Conservation (phyloP, 1,284 basidiomycete species). For the Apiotrichum sp. region DNA sequence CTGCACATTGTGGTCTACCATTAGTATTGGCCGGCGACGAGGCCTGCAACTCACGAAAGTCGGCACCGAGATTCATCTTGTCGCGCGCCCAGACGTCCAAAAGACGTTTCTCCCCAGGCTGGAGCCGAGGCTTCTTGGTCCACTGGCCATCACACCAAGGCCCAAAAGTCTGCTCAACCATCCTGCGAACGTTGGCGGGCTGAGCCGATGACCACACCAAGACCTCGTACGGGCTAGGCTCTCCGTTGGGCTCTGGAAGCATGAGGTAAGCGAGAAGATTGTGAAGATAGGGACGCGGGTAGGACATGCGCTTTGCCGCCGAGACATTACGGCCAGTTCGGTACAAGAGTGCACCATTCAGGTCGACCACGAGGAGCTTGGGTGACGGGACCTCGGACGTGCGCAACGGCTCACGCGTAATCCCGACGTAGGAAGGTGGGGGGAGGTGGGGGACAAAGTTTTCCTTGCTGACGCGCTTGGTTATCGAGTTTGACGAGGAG, state of each 20-base stretch:
- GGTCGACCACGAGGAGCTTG: slow-evolving; percentile 43
- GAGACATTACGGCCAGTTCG: slow-evolving; percentile 11
- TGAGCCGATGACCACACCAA: slow-evolving; percentile 46
- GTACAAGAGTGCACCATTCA: slow-evolving; percentile 46
- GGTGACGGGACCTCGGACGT: slow-evolving; percentile 1
- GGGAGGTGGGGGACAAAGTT: slow-evolving; percentile 1
- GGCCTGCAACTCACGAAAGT: slow-evolving; percentile 31
- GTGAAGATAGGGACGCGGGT: slow-evolving; percentile 41
- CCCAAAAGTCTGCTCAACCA: slow-evolving; percentile 41
- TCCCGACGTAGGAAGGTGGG: background rate
- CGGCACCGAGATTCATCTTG: slow-evolving; percentile 34
- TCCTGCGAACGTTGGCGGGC: slow-evolving; percentile 41
- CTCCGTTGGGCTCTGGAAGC: slow-evolving; percentile 17
- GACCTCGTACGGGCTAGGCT: slow-evolving; percentile 32
- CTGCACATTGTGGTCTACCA: slow-evolving; percentile 21
- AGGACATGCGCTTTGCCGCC: slow-evolving; percentile 8
- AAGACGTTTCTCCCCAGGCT: slow-evolving; percentile 29
- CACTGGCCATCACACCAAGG: slow-evolving; percentile 30
- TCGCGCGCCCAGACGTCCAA: slow-evolving; percentile 44
- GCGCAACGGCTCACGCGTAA: slow-evolving; percentile 1
- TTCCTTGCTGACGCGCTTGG: background rate
- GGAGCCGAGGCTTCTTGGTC: slow-evolving; percentile 18
- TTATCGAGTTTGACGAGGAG: too few species aligned
- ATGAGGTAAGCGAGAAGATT: slow-evolving; percentile 45
- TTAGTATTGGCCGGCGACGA: too few species aligned